Percentiles rank a stretch among this genome's conserved stretches.
phyloP scores from a whole-genome alignment of 768 basidiomycete genomes.

The Mrakia blollopis region DNA sequence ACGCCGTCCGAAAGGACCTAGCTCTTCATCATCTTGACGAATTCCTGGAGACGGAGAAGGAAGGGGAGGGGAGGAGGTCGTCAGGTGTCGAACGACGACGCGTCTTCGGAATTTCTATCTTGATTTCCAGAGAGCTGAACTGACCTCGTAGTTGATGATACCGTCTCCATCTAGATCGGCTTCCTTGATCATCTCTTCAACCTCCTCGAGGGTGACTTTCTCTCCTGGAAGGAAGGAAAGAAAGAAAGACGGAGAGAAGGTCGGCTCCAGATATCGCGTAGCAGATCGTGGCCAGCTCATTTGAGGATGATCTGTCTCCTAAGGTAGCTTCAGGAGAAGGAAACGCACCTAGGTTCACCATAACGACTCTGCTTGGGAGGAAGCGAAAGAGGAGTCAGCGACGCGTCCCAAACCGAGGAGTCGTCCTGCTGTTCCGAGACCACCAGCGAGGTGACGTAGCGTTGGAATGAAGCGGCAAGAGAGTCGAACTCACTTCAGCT shows the following conservation, averaged over 20 bases:
- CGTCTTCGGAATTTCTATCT: too few species aligned
- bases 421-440: too few species aligned
- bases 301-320: too few species aligned
- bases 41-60: neutral
- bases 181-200: slow-evolving; percentile 1
- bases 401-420: neutral
- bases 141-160: neutral
- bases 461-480: neutral
- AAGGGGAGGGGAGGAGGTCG: too few species aligned
- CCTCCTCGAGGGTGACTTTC: neutral
- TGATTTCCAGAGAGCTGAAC: neutral
- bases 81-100: neutral
- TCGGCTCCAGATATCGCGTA: neutral
- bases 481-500: neutral
- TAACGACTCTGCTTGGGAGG: neutral
- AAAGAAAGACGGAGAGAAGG: neutral
- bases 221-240: neutral
- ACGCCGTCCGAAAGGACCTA: neutral
- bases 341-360: slow-evolving; percentile 2
- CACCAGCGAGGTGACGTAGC: too few species aligned
- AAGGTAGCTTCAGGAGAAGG: too few species aligned
- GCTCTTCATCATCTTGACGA: slow-evolving; percentile 9
- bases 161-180: neutral
- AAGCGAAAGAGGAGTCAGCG: neutral
- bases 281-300: too few species aligned